phyloP scores from a whole-genome alignment of 257 asterid species.

The Thymus quinquecostatus region DNA sequence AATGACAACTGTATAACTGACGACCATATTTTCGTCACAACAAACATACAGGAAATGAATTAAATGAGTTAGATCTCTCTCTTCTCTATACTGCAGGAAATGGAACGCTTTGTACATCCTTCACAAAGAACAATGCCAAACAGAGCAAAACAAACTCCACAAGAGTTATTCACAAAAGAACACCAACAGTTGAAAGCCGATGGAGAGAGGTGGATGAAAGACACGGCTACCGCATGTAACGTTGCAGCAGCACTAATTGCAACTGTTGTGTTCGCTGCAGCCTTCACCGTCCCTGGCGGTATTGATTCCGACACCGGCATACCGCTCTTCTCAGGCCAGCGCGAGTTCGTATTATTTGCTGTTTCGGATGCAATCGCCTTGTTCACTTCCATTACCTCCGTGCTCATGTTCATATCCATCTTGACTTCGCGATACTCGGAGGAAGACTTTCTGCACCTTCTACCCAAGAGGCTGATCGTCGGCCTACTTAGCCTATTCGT shows the following conservation, averaged over 20 bases:
- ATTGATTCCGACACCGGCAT: neutral
- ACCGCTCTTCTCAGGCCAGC: neutral
- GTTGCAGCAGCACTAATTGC: constrained; percentile 10
- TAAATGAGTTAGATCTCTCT: too few relatives aligned
- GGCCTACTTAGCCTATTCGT: constrained; percentile 25
- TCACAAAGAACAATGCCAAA: neutral
- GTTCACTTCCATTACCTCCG: constrained; percentile 25
- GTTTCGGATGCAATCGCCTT: constrained; percentile 17
- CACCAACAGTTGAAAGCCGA: constrained; percentile 24
- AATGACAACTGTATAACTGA: too few relatives aligned
- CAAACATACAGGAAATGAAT: too few relatives aligned
- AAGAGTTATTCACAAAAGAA: constrained; percentile 25
- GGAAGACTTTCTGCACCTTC: constrained; percentile 6
- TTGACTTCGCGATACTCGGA: constrained; percentile 24
- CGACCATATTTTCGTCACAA: too few relatives aligned
- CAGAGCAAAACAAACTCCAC: constrained; percentile 16
- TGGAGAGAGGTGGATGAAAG: constrained; percentile 35
- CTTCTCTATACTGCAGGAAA: constrained; percentile 25
- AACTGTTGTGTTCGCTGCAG: constrained; percentile 6
- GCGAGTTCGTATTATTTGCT: constrained; percentile 21
- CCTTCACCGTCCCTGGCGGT: constrained; percentile 29
- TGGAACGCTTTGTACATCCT: constrained; percentile 19
- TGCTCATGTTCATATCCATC: constrained; percentile 30
- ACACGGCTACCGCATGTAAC: constrained; percentile 10
- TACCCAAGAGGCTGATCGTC: constrained; percentile 26